Base-by-base conservation (phyloP, 2,329 filamentous ascomycete genomes). In the Penicillium sp. region DNA sequence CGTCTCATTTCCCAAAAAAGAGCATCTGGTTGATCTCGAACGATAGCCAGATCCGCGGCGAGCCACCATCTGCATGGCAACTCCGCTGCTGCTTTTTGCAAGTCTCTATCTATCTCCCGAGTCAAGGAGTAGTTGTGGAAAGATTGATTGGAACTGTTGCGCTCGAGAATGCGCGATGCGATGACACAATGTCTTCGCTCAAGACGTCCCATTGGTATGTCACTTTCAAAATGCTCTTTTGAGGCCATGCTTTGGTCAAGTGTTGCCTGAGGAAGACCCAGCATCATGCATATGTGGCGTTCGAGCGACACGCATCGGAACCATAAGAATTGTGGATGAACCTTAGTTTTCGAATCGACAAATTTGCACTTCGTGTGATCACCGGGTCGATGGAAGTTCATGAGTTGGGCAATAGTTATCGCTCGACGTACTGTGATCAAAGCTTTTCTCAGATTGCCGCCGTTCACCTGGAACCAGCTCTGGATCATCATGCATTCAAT, bases 41-140 rank as follows among this genome's bases (percentile, higher is more conserved):
- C 32, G 3, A 24, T 39, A 14, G 49, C 42, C 4, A 63, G 14
- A 7, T 57, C 54, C 1, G 60, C 55, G 0, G 45, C 31, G 9
- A 73, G 67, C 82, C 81, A 84, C 79, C 80, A 84, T 3, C 70
- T 62, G 0, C 65, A 52, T 1, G 72, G 69, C 63, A 83, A 73
- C 13, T 66, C 60, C 21, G 67, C 65, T 2, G 73, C 72, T 0
- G 77, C 75, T 10, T 68, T 63, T 27, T 78, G 74, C 5, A 84
- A 21, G 4, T 40, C 38, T 21, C n/a, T n/a, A 21, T 40, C 38
- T 8, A 40, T 40, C 16, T 18, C 16, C 16, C 11, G 16, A 10
- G 38, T 40, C 38, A 21, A 10, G n/a, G 38, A 40, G 16, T 40
- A 40, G 18, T 40, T 16, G 16, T 40, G n/a, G 2, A 36, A n/a